A percentile compares a stretch with the other conserved stretches of the same genome.
Evolutionary conservation across 768 basidiomycete species (phyloP).

Genomic region (Hypholoma fasciculare): DNA sequence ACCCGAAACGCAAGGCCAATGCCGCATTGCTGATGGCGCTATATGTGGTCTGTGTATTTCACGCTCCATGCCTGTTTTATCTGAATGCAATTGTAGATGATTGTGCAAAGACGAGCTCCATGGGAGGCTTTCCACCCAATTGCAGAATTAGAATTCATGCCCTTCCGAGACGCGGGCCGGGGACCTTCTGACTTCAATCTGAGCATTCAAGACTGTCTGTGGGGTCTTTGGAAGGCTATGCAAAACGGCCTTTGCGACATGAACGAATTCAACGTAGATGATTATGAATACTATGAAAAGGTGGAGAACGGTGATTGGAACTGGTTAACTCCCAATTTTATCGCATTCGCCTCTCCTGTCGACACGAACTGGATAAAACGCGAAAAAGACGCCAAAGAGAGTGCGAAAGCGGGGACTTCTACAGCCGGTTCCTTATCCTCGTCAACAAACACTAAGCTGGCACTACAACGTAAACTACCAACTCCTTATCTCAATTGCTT

Average conservation of each 20-base stretch:
- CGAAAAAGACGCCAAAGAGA: slow-evolving; percentile 64
- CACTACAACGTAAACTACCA: slow-evolving; percentile 76
- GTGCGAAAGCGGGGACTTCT: slow-evolving; percentile 22
- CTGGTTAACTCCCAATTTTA: slow-evolving; percentile 89
- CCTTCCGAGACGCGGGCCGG: slow-evolving; percentile 93
- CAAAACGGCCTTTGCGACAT: slow-evolving; percentile 92
- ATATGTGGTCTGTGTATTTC: slow-evolving; percentile 67
- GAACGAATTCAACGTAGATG: slow-evolving; percentile 90
- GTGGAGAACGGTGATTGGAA: slow-evolving; percentile 97
- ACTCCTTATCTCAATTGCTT: slow-evolving; percentile 87
- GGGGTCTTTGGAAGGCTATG: slow-evolving; percentile 88
- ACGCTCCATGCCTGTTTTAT: slow-evolving; percentile 6
- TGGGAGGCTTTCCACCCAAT: slow-evolving; percentile 97
- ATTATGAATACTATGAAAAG: slow-evolving; percentile 94
- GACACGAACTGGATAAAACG: slow-evolving; percentile 80
- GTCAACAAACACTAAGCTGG: slow-evolving; percentile 42
- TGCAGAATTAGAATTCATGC: slow-evolving; percentile 89
- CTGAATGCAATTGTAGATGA: slow-evolving; percentile 59
- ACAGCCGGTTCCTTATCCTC: slow-evolving; percentile 25
- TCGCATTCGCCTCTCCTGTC: slow-evolving; percentile 92
- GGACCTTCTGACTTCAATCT: slow-evolving; percentile 93
- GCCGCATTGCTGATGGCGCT: slow-evolving; percentile 93
- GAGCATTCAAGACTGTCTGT: slow-evolving; percentile 88
- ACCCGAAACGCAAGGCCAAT: slow-evolving; percentile 88
- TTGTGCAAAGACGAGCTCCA: slow-evolving; percentile 85